Evolutionary conservation across 2,329 filamentous ascomycete species (phyloP), one percentile per base, ranked within the genome.

Genomic region (Pseudogymnoascus verrucosus): DNA sequence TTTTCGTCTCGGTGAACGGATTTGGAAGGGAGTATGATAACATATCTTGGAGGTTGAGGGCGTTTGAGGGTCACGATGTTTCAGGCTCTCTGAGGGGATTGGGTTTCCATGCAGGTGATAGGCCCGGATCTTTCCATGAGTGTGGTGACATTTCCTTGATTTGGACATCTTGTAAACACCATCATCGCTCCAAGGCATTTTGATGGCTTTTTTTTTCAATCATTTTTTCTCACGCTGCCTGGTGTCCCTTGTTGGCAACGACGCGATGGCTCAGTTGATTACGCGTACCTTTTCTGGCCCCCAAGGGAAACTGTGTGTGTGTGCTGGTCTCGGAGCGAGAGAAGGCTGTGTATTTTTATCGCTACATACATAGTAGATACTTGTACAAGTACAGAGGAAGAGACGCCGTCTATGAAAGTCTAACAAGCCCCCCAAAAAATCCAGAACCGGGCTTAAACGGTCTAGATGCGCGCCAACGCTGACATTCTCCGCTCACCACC

Each of bases 401-500:
- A 11, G 23, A 26, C 44, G 21, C 44, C 21, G 44, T 28, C 44
- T 28, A 51, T 51, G 57, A 60, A 28, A 39, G 28, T 39, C 44
- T 51, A 51, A 51, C 19, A 51, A n/a, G 19, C 44, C 44, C 44
- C 44, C 19, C 5, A 31, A 44, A 51, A 47, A 51, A 51, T 1
- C 44, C 6, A 51, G 44, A 51, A 28, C 44, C 14, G 44, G 44
- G 21, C 21, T 5, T 11, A 51, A 51, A 51, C 44, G 21, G 44
- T 51, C 44, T 51, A 51, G 44, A 51, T 51, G 44, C 44, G 19
- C 44, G 44, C 42, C 42, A 26, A 47, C 19, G 42, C 42, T 47
- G 42, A 47, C 40, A 51, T 62, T 23, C 39, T 34, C 23, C 62
- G 23, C 44, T 64, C 21, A 19, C 59, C 42, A 12, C 60, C 40